Base-by-base conservation (phyloP, 2,329 filamentous ascomycete genomes). In the Coleophoma crateriformis region DNA sequence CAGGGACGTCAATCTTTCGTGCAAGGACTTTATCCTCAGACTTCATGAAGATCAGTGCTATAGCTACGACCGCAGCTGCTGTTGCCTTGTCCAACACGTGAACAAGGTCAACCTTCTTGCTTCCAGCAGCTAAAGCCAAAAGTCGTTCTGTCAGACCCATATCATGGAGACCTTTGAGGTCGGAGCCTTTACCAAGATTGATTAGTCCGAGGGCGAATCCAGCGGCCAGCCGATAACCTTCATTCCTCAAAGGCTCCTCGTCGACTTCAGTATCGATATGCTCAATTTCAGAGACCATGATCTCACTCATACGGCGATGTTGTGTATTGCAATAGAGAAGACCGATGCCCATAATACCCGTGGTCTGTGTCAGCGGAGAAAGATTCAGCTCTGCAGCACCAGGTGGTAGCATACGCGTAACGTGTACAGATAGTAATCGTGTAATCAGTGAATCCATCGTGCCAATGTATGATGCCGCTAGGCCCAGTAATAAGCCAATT, bases 361-460 rank as follows among this genome's bases (percentile, higher is more conserved):
- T 94, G 0, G 94, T 97, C 67, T 99, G 94, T 0, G 92, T 96
- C 15, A 95, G 76, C 4, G 90, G 88, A 2, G 92, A 96, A 2
- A 99, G 71, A 58, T 99, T 99, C 11, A 99, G 76, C 67, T 99
- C 94, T 2, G 92, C 94, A 34, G 94, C 90, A 5, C 94, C 94
- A 12, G 86, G 81, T 10, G 94, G 94, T 7, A 99, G 75, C 87
- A 99, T 94, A 37, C 92, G 81, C 1, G 91, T 96, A 47, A 97
- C 90, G 67, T 99, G 94, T 1, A 99, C 92, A 3, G 94, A 99
- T 4, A 99, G 75, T 35, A 99, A 75, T 20, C 94, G 84, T 8
- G 94, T 97, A 53, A 97, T 92, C 27, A 96, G 77, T 2, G 89
- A 94, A 66, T 99, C 94, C 92, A 97, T 97, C 2, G 91, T 97